These are phyloP conservation scores for Monosporascus sp. DNA, from an alignment of 2,329 filamentous ascomycete species.

Conservation along the genomic window DNA sequence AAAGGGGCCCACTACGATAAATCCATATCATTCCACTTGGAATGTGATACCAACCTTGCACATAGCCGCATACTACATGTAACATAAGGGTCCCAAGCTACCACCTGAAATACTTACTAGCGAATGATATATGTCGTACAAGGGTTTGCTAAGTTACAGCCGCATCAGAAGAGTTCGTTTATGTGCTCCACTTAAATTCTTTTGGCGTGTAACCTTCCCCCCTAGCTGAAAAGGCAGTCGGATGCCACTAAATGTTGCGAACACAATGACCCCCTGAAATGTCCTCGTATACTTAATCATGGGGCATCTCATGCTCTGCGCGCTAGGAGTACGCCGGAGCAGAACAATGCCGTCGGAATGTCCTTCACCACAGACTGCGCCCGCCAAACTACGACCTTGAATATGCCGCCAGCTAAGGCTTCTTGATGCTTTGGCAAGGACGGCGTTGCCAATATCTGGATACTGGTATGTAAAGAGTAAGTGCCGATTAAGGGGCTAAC, in stretches of 20 bases:
- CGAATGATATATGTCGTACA: no score
- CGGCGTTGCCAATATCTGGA: slow-evolving; percentile 64
- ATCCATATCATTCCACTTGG: no score
- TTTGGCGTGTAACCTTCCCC: slow-evolving; percentile 42
- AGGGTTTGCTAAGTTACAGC: no score
- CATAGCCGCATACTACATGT: no score
- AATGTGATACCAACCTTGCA: no score
- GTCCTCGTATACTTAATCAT: slow-evolving; percentile 46
- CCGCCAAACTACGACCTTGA: slow-evolving; percentile 61
- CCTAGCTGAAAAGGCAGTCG: slow-evolving; percentile 48
- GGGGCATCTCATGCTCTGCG: slow-evolving; percentile 29
- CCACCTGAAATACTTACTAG: no score
- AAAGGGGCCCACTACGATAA: no score
- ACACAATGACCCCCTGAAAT: slow-evolving; percentile 46
- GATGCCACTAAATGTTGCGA: slow-evolving; percentile 37
- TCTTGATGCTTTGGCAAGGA: slow-evolving; percentile 59
- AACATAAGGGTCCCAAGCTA: no score
- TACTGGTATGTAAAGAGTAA: slow-evolving; percentile 6
- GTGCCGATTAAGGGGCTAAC: slow-evolving; percentile 18
- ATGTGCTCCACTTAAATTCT: neutral
- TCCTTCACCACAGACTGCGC: slow-evolving; percentile 56
- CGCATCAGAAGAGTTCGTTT: neutral
- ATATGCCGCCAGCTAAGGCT: slow-evolving; percentile 61
- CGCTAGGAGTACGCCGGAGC: slow-evolving; percentile 36
- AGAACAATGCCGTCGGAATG: slow-evolving; percentile 57